Conservation (phyloP, 176 grass and related monocot genomes). For the Oryza glaberrima region DNA sequence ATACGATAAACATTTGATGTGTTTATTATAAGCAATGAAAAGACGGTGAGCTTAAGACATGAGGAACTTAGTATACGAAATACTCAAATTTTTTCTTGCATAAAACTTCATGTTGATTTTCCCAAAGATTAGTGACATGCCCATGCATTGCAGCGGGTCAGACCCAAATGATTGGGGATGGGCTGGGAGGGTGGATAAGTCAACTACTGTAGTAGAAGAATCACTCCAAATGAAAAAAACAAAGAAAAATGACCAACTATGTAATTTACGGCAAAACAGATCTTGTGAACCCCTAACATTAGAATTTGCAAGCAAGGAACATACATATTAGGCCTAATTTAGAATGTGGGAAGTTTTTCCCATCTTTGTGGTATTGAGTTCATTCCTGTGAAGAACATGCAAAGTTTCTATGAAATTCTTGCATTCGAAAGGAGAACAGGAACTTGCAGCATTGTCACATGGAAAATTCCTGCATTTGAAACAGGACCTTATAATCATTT, state of each 20-base stretch:
- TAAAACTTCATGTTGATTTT: neutral
- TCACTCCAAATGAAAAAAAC: neutral
- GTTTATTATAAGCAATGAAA: constrained; percentile 7
- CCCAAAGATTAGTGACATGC: neutral
- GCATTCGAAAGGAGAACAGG: neutral
- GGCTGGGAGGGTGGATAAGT: too few species aligned
- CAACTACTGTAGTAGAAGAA: neutral
- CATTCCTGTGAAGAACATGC: too few species aligned
- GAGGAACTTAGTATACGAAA: neutral
- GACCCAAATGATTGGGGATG: too few species aligned
- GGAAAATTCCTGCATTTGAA: neutral
- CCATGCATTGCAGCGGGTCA: too few species aligned
- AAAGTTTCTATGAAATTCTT: neutral
- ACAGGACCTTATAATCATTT: neutral
- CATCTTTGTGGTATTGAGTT: neutral
- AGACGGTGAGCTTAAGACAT: neutral
- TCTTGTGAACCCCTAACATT: neutral
- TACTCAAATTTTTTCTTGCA: neutral
- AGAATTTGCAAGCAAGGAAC: neutral
- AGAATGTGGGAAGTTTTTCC: neutral
- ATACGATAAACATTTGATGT: constrained; percentile 3
- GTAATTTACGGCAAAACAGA: neutral
- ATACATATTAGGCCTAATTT: neutral
- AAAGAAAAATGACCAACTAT: neutral
- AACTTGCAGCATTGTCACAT: neutral